Percentiles rank a stretch among this genome's conserved stretches.
Evolutionary conservation across 2,329 filamentous ascomycete species (phyloP).

Genomic region (Rosellinia necatrix): DNA sequence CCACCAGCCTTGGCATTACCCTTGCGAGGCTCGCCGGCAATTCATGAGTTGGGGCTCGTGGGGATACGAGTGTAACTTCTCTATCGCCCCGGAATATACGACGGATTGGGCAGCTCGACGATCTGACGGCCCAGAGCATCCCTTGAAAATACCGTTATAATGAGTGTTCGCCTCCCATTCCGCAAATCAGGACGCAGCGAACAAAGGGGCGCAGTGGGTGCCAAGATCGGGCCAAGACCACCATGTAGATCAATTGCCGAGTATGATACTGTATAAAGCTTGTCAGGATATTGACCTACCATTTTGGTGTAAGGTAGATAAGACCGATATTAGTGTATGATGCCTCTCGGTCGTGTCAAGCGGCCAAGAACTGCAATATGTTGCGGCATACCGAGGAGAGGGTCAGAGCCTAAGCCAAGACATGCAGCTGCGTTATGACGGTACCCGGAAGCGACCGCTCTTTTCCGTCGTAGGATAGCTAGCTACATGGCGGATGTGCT

Average conservation of each 20-base stretch:
- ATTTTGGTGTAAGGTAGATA: slow-evolving; percentile 35
- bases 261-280: slow-evolving; percentile 22
- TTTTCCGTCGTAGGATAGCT: not conserved
- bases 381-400: slow-evolving; percentile 19
- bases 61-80: slow-evolving; percentile 18
- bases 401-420: slow-evolving; percentile 14
- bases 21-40: slow-evolving; percentile 13
- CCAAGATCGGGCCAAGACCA: slow-evolving; percentile 29
- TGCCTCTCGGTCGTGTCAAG: slow-evolving; percentile 24
- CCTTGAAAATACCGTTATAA: slow-evolving; percentile 3
- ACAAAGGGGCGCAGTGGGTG: slow-evolving; percentile 20
- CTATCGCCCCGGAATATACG: slow-evolving; percentile 17
- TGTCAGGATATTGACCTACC: slow-evolving; percentile 37
- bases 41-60: slow-evolving; percentile 13
- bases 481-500: no score
- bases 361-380: slow-evolving; percentile 14
- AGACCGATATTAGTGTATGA: slow-evolving; percentile 37
- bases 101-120: slow-evolving; percentile 24
- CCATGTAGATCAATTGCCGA: slow-evolving; percentile 27
- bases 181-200: slow-evolving; percentile 19
- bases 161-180: slow-evolving; percentile 3
- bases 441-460: not conserved
- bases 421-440: not conserved
- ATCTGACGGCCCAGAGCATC: slow-evolving; percentile 1
- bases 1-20: slow-evolving; percentile 12